These are phyloP conservation scores for Cryphonectria naterciae DNA, from an alignment of 2,329 filamentous ascomycete species.

Conservation along the genomic window DNA sequence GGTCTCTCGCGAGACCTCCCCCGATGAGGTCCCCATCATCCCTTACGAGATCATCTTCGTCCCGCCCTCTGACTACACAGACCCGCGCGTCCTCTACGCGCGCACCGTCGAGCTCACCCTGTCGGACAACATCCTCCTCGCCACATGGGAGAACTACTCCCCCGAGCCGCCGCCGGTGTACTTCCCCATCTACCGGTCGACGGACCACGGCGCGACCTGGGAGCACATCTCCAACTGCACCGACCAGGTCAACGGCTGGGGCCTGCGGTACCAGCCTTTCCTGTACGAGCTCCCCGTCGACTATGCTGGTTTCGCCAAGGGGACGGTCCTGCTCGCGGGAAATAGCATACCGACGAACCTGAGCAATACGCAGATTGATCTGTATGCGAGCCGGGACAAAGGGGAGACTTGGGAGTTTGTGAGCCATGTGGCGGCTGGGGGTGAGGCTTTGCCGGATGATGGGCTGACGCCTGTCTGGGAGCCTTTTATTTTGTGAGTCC, in stretches of 20 bases:
- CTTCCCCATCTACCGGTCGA: slow-evolving; percentile 59
- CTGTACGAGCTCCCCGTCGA: slow-evolving; percentile 64
- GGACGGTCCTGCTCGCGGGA: slow-evolving; percentile 66
- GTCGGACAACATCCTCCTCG: slow-evolving; percentile 50
- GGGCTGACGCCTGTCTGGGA: slow-evolving; percentile 74
- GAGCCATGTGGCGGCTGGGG: slow-evolving; percentile 66
- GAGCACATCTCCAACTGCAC: slow-evolving; percentile 63
- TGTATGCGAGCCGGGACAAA: slow-evolving; percentile 67
- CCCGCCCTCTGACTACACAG: slow-evolving; percentile 49
- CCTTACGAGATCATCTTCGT: slow-evolving; percentile 43
- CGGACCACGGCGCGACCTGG: slow-evolving; percentile 64
- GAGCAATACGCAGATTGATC: slow-evolving; percentile 67
- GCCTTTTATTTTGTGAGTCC: slow-evolving; percentile 61
- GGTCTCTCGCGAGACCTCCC: not conserved
- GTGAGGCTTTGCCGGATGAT: slow-evolving; percentile 65
- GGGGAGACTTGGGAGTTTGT: slow-evolving; percentile 70
- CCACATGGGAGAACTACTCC: slow-evolving; percentile 61
- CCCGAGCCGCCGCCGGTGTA: slow-evolving; percentile 58
- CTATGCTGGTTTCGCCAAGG: slow-evolving; percentile 61
- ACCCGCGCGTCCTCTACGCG: slow-evolving; percentile 49
- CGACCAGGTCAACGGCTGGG: slow-evolving; percentile 67
- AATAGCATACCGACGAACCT: slow-evolving; percentile 61
- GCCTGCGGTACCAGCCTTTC: slow-evolving; percentile 71
- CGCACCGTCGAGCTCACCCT: slow-evolving; percentile 49
- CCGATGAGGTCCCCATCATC: slow-evolving; percentile 18